phyloP scores from a whole-genome alignment of 371 early-diverging fungal species.

The Apophysomyces trapeziformis region DNA sequence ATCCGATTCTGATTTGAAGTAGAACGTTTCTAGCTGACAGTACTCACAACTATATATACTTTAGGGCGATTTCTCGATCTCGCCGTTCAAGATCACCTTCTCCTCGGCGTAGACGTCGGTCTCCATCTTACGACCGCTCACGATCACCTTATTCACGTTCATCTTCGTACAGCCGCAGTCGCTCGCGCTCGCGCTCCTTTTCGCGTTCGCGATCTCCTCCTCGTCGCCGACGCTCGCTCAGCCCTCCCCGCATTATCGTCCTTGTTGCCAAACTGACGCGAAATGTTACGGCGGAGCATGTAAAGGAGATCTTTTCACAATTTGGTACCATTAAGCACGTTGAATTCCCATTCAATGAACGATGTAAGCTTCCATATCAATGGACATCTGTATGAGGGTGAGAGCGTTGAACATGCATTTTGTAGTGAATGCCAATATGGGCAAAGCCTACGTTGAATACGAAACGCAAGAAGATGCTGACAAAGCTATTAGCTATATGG shows the following conservation, averaged over 20 bases:
- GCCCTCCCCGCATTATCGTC: conserved; percentile 13
- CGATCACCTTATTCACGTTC: conserved; percentile 19
- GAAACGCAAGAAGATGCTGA: conserved; percentile 59
- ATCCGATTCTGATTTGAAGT: not conserved
- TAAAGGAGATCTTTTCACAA: conserved; percentile 51
- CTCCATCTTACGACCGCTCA: conserved; percentile 5
- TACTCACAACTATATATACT: no score
- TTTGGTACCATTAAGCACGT: conserved; percentile 42
- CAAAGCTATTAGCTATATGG: conserved; percentile 59
- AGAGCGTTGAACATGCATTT: not conserved
- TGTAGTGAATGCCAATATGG: conserved; percentile 56
- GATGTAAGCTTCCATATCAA: conserved; percentile 31
- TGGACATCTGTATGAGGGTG: not conserved
- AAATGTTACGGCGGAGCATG: conserved; percentile 48
- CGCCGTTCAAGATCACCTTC: conserved; percentile 29
- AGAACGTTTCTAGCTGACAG: no score
- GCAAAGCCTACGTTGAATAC: conserved; percentile 60
- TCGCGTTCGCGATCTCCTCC: conserved; percentile 16
- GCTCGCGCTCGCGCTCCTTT: conserved; percentile 21
- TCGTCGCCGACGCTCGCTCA: conserved; percentile 13
- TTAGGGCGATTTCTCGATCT: conserved; percentile 15
- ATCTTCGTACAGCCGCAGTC: conserved; percentile 28
- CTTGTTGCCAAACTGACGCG: conserved; percentile 31
- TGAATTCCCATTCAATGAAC: conserved; percentile 49
- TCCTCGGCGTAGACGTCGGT: conserved; percentile 20